phyloP scores from a whole-genome alignment of 768 basidiomycete species.

The Neoboletus brunneissimus region DNA sequence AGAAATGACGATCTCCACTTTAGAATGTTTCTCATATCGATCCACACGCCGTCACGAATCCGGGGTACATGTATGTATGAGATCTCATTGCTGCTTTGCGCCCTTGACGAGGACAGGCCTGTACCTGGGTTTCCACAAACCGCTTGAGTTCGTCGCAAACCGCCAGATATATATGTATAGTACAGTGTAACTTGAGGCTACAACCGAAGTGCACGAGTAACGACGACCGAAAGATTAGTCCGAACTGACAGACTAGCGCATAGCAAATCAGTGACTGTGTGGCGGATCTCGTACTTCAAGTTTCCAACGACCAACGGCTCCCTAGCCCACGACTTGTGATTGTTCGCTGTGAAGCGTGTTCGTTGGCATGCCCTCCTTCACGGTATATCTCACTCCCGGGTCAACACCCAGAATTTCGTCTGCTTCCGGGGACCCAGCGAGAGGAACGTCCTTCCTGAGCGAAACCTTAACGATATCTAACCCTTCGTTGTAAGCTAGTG shows the following conservation, averaged over 20 bases:
- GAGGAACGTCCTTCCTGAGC: neutral
- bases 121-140: neutral
- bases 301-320: neutral
- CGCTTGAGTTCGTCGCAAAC: neutral
- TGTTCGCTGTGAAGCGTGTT: too few species aligned
- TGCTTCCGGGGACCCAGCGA: neutral
- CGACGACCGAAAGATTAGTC: neutral
- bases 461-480: neutral
- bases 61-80: too few species aligned
- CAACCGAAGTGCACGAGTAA: neutral
- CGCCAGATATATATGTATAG: neutral
- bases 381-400: neutral
- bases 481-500: neutral
- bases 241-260: neutral
- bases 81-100: neutral
- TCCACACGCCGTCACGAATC: too few species aligned
- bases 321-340: neutral
- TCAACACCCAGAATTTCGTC: neutral
- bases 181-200: neutral
- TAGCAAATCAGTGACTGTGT: neutral
- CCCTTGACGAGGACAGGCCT: neutral
- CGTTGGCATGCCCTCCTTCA: neutral
- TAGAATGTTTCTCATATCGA: neutral
- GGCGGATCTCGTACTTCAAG: too few species aligned
- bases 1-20: neutral